Base-by-base conservation (phyloP, 116 monocot species). In the Trichopus zeylanicus region DNA sequence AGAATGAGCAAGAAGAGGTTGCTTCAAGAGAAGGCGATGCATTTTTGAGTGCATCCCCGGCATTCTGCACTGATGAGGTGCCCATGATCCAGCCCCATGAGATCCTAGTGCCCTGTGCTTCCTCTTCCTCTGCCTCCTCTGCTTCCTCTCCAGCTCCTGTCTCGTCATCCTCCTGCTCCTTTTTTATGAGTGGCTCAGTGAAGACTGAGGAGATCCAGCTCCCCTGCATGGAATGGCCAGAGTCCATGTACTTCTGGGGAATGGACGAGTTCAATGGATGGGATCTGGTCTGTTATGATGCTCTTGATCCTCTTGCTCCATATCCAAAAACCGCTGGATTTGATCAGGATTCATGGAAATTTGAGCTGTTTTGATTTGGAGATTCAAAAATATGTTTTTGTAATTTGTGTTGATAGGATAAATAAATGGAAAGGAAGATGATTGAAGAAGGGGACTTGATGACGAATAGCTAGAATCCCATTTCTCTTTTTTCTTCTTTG, bases 141-240 rank as follows among this genome's bases (percentile, higher is more conserved):
- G 8, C 31, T 10, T 53, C 60, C 27, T 1, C 3, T 0, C 26
- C 55, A 21, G 2, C 62, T 27, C 26, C 48, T 29, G 2, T 18
- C 18, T 55, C 62, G 8, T 69, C 61, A 24, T 29, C 19, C 12
- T 3, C 26, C 8, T 5, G 23, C 1, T 16, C 29, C 9, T n/a
- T n/a, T n/a, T 9, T 21, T n/a, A 32, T 6, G n/a, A 27, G 29
- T 60, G 8, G 38, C 6, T 28, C 33, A 51, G 29, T 1, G 51
- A 53, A 28, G 29, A 30, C 55, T 32, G 57, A 70, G n/a, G 70
- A 55, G 54, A 29, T 46, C 23, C 53, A 61, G 20, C 10, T 55
- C 13, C 63, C 55, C 18, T 32, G 46, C 62, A 70, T 70, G 46
- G 70, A 70, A 1, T 70, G 70, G 70, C 63, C 47, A 26, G 63